Base-by-base conservation (phyloP, 73 alveolate species). In the Uronychia binucleata region DNA sequence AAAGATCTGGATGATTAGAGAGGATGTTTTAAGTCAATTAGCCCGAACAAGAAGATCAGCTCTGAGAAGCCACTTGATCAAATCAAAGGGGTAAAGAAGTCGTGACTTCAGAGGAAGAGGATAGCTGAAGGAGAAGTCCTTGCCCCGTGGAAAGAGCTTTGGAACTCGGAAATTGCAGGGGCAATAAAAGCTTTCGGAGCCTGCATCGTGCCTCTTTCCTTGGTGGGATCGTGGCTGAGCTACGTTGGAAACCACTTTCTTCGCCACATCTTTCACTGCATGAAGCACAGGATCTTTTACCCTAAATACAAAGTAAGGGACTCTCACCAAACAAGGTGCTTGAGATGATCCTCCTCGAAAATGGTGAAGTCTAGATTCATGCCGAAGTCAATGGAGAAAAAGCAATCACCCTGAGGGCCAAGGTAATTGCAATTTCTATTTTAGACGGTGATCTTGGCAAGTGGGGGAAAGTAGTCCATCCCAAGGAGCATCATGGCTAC, bases 201-300 rank as follows among this genome's bases (percentile, higher is more conserved):
- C n/a, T 59, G 80, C 58, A 85, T 88, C 0, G 84, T 81, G 0
- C 93, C 96, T 26, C 75, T 90, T 34, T 77, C 91, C 34, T 58
- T 90, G n/a, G 82, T 90, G 27, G 96, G 96, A 25, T 87, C 86
- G 32, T 90, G 29, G 34, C 57, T 90, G 14, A 90, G 86, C 77
- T 90, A 81, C 58, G 96, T 83, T 34, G 96, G 96, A 1, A 85
- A 86, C 46, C 86, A 85, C 75, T 80, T 86, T 26, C 87, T 90
- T 0, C 31, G 30, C 83, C 59, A 79, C 82, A 80, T 90, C 60
- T 79, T 79, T 28, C 60, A 79, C 31, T 46, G 67, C 74, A 59
- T 74, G 67, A 90, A 90, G 77, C 77, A 85, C 77, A 30, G 80
- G 79, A 67, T 90, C 25, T 90, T 90, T 83, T 90, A 74, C 84